Evolutionary conservation across 768 basidiomycete species (phyloP).

Genomic region (Phanerodontia chrysosporium): DNA sequence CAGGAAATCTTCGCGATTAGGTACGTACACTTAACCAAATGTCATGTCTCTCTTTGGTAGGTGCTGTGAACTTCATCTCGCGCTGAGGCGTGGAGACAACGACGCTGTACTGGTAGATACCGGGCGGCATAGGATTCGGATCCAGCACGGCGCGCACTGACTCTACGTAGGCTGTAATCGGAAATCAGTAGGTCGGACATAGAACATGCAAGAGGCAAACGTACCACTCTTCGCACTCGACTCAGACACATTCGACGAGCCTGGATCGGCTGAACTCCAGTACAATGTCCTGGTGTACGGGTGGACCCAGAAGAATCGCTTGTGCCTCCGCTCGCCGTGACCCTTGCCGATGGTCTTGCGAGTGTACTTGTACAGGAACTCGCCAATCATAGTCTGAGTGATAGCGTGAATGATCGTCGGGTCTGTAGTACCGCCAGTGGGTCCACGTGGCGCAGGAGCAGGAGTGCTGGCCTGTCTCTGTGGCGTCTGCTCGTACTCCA

Average conservation of each 20-base stretch:
- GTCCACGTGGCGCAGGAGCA: conserved; percentile 15
- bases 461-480: conserved; percentile 26
- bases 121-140: conserved; percentile 93
- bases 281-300: conserved; percentile 97
- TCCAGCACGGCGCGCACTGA: conserved; percentile 89
- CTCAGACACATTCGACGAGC: conserved; percentile 81
- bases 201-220: conserved; percentile 29
- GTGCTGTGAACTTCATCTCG: conserved; percentile 98
- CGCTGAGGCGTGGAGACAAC: conserved; percentile 89
- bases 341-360: conserved; percentile 85
- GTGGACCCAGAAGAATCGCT: conserved; percentile 99
- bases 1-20: background rate
- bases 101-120: conserved; percentile 88
- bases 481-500: conserved; percentile 42
- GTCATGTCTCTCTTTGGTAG: conserved; percentile 92
- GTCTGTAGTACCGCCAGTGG: conserved; percentile 59
- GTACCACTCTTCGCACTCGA: conserved; percentile 95
- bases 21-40: conserved; percentile 91
- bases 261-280: conserved; percentile 95
- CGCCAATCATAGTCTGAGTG: conserved; percentile 99
- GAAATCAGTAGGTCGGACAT: background rate
- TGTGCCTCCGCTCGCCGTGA: conserved; percentile 84
- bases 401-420: conserved; percentile 92
- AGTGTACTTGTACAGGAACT: conserved; percentile 98
- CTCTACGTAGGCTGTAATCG: conserved; percentile 78